Base-by-base conservation (phyloP, 2,329 filamentous ascomycete genomes). In the Corinectria fuckeliana region DNA sequence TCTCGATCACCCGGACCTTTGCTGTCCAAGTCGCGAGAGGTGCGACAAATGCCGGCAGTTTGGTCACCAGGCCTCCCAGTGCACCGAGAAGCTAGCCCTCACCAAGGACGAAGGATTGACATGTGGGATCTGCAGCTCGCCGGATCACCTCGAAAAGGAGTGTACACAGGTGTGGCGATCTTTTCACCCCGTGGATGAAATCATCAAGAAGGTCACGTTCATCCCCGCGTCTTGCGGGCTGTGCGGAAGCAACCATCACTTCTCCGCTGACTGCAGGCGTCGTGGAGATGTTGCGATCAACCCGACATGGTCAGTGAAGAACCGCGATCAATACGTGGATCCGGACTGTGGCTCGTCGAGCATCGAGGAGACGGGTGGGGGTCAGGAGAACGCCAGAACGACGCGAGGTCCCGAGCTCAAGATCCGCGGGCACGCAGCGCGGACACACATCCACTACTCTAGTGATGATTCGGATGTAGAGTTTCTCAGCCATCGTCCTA, bases 141-240 rank as follows among this genome's bases (percentile, higher is more conserved):
- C 69, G 3, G 77, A 81, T 8, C 90, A 92, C 66, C 65, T 81
- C 8, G 89, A 91, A 69, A 71, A 77, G 11, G 75, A 82, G 2
- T 92, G 90, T 71, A 81, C 83, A 52, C 77, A 81, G 47, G 75
- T 88, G 21, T 91, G 87, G 87, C 79, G 82, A 57, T 85, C 80
- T 16, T 88, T 83, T 69, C 72, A 75, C 11, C 79, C 78, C 2
- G 72, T 75, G 13, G 66, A 74, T 9, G 69, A 74, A 14, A 73
- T 73, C 13, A 74, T 80, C 48, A 78, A 76, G 57, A 85, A 79
- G 60, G 84, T 88, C 36, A 75, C 74, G 48, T 71, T 73, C 26
- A 78, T 89, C 18, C 78, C 79, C 0, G 74, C 79, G 1, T 82
- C 79, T 52, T 89, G 87, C 72, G 86, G 85, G 58, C 72, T 71